Evolutionary conservation across 2,329 filamentous ascomycete species (phyloP), one percentile per base, ranked within the genome.

Genomic region (Alternaria conjuncta): DNA sequence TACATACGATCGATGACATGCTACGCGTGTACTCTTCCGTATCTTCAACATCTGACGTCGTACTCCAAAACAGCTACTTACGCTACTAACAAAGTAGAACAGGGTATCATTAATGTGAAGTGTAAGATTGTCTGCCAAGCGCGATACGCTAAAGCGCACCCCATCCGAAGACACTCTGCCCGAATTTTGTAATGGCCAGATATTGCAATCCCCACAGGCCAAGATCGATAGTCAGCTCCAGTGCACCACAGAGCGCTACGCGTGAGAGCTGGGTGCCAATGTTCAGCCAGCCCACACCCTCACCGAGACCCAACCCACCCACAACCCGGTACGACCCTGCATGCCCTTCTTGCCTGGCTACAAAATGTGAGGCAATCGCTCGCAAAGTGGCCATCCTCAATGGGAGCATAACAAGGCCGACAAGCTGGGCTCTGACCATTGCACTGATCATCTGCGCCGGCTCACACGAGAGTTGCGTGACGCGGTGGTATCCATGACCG

Each of bases 161-260:
- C 79, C 79, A 80, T n/a, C 71, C 69, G 65, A 79, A 80, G 7
- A 67, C 50, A 12, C 51, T 69, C 56, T 73, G 71, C 21, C 79
- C 79, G 25, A 75, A 47, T 21, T 64, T 70, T 3, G 73, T 73
- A 6, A 78, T 70, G 2, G 66, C 67, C n/a, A 71, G 46, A 55
- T 76, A 79, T 51, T 80, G 75, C 49, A 67, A 57, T n/a, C 74
- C 71, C 78, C 78, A 80, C 7, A 80, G 54, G 11, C 65, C 61
- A 6, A 80, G 68, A 50, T 80, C 78, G 41, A 80, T 67, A n/a
- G 68, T 66, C 8, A 80, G 23, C 36, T 79, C 77, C 11, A 78
- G 44, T 15, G 63, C 70, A 57, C 73, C 72, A 66, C 75, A 79
- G 13, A 80, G 68, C 47, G 72, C 76, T 54, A 79, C 57, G 10